Base-by-base conservation (phyloP, 257 asterid genomes). In the Galeopsis tetrahit region DNA sequence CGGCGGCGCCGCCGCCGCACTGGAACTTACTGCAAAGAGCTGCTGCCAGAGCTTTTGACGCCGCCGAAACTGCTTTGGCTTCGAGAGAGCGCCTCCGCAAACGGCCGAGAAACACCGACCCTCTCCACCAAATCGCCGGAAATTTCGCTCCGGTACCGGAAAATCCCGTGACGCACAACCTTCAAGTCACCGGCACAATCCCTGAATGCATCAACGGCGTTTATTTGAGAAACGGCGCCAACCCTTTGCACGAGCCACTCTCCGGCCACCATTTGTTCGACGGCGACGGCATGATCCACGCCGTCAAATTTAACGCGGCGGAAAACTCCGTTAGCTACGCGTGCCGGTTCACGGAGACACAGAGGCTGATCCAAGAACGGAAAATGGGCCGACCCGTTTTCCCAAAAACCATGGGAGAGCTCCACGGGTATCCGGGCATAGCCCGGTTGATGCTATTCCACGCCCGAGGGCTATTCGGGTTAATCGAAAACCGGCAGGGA, bases 201-300 rank as follows among this genome's bases (percentile, higher is more conserved):
- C 87, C 87, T 0, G 71, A 33, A 4, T 83, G 84, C 77, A 71
- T 83, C 33, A 63, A 71, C 60, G 87, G 87, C 61, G 82, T 79
- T 51, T 83, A 83, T 53, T 66, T 83, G 2, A 3, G 87, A 13
- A 83, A 83, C 63, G 87, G 87, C 6, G 84, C 87, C 1, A 83
- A 83, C 72, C 87, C 87, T 0, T 68, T 76, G 5, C 81, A 77
- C 65, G 70, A 61, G 8, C 87, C 87, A 2, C 33, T 38, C 1
- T 77, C 87, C 31, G 87, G 87, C 10, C 87, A 83, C 75, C 87
- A 83, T 48, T 40, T 83, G 1, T 83, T 83, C 56, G 87, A 83
- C 62, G 87, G 87, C 1, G 87, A 83, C 57, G 84, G 87, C 42
- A 83, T 83, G 87, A 68, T 83, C 42, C 87, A 83, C 65, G 81